Percentiles rank a stretch among this genome's conserved stretches.
These are phyloP conservation scores for Corylus heterophylla DNA, from an alignment of 306 rosid species.

Conservation along the genomic window DNA sequence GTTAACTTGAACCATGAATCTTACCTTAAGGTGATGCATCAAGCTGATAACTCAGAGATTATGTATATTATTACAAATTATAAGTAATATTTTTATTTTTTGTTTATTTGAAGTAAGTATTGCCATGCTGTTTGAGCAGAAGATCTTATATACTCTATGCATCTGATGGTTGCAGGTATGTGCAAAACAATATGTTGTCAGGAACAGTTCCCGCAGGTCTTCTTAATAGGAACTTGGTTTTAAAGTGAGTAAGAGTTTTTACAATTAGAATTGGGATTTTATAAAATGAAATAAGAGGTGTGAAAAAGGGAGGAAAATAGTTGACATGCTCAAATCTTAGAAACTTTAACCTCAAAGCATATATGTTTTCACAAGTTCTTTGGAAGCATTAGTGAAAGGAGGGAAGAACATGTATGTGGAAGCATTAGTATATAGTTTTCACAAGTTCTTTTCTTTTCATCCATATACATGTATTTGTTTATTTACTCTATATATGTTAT, in stretches of 20 bases:
- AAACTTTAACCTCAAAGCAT: neutral
- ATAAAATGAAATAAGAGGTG: neutral
- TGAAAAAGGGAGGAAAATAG: neutral
- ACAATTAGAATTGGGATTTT: neutral
- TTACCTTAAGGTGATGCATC: slow-evolving; percentile 3
- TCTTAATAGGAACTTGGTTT: slow-evolving; percentile 46
- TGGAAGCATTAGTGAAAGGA: no score
- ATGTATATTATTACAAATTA: slow-evolving; percentile 2
- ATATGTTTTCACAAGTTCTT: neutral
- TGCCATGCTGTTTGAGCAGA: neutral
- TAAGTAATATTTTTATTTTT: slow-evolving; percentile 10
- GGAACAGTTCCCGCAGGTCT: slow-evolving; percentile 77
- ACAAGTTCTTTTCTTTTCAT: neutral
- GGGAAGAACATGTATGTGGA: neutral
- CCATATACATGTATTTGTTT: neutral
- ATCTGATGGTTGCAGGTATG: slow-evolving; percentile 61
- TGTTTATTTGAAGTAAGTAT: slow-evolving; percentile 8
- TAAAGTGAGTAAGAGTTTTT: slow-evolving; percentile 57
- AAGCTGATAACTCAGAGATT: neutral
- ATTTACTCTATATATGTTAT: neutral
- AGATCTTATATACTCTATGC: slow-evolving; percentile 10
- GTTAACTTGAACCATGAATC: neutral
- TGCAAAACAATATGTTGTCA: slow-evolving; percentile 78
- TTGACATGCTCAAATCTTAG: neutral
- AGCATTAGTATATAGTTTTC: neutral